phyloP scores from a whole-genome alignment of 2,329 filamentous ascomycete species.

The Aureobasidium mangrovei region DNA sequence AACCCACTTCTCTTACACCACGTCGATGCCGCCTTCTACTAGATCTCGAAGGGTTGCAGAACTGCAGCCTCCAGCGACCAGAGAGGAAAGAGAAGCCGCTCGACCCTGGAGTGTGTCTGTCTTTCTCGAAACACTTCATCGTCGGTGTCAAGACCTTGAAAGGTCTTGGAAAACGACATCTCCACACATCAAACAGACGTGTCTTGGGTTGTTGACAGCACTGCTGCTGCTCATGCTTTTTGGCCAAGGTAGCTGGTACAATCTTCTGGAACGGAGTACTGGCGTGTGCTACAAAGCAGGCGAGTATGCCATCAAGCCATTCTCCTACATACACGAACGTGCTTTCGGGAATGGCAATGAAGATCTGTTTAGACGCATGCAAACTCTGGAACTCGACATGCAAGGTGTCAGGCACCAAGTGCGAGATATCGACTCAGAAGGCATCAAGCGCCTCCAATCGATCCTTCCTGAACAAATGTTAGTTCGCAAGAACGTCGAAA shows the following conservation, averaged over 20 bases:
- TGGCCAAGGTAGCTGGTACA: neutral
- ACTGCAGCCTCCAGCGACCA: conserved; percentile 13
- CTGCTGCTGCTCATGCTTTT: neutral
- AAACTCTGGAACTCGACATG: conserved; percentile 3
- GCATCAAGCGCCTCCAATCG: conserved; percentile 32
- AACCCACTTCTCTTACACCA: conserved; percentile 10
- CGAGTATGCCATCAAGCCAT: conserved; percentile 2
- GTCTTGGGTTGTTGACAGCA: conserved; percentile 2
- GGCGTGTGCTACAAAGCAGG: conserved; percentile 2
- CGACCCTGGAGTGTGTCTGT: conserved; percentile 10
- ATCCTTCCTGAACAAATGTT: conserved; percentile 51
- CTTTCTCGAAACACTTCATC: conserved; percentile 15
- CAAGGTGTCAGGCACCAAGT: conserved; percentile 5
- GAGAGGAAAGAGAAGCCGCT: conserved; percentile 15
- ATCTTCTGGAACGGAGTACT: neutral
- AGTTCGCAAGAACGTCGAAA: conserved; percentile 40
- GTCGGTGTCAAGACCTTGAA: conserved; percentile 3
- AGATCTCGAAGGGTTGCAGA: conserved; percentile 5
- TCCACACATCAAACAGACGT: neutral
- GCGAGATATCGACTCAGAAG: conserved; percentile 1
- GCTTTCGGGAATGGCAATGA: neutral
- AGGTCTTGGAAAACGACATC: neutral
- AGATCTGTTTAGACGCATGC: neutral
- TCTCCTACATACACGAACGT: neutral
- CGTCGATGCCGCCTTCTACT: conserved; percentile 1